Conservation (phyloP, 2,329 filamentous ascomycete species). For the Colletotrichum tamarilloi region DNA sequence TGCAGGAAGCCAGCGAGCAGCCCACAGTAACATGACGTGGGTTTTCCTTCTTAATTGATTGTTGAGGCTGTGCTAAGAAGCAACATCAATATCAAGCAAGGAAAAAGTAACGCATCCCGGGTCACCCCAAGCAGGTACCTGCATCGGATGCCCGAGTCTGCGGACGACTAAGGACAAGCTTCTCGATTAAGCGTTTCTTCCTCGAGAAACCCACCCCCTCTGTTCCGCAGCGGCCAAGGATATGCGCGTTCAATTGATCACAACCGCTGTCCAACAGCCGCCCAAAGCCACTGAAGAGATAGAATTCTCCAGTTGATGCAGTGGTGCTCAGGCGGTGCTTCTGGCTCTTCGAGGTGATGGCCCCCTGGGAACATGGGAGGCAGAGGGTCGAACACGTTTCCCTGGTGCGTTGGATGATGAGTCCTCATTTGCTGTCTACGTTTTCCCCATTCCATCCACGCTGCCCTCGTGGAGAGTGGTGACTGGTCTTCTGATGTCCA, state of each 20-base stretch:
- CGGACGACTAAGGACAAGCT: conserved; percentile 31
- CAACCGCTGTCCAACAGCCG: background rate
- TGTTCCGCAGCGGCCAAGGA: background rate
- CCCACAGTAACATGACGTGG: conserved; percentile 4
- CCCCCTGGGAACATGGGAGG: background rate
- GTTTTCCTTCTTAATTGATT: conserved; percentile 10
- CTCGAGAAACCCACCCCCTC: conserved; percentile 2
- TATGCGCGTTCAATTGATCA: conserved; percentile 8
- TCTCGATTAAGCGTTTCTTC: conserved; percentile 23
- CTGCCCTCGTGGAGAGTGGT: conserved; percentile 4
- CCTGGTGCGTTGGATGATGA: conserved; percentile 15
- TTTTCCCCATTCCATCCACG: background rate
- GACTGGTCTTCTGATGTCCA: background rate
- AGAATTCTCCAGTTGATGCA: background rate
- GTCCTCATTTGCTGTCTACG: background rate
- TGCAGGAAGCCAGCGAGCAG: background rate
- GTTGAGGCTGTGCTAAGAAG: conserved; percentile 26
- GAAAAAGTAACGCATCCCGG: conserved; percentile 9
- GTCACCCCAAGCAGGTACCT: conserved; percentile 17
- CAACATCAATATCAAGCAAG: conserved; percentile 2
- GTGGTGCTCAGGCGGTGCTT: conserved; percentile 8
- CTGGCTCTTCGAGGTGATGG: background rate
- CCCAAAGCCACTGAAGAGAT: background rate
- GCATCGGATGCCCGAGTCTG: conserved; percentile 14
- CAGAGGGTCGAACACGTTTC: conserved; percentile 4